These are phyloP conservation scores for Chytridium lagenaria DNA, from an alignment of 371 early-diverging fungal genomes.

Conservation along the genomic window DNA sequence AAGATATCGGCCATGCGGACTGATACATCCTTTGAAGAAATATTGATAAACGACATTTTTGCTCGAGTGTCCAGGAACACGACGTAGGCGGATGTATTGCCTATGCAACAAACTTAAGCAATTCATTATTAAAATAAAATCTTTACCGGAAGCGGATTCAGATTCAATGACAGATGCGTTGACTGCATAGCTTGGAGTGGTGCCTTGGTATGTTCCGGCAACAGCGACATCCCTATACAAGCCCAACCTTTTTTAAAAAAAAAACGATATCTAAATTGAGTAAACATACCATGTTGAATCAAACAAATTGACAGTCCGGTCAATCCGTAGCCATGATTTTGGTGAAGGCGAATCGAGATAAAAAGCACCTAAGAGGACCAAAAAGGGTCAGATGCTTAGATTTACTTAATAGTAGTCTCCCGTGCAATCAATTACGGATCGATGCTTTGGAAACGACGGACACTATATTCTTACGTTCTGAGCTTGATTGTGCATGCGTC, in stretches of 20 bases:
- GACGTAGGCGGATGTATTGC: background rate
- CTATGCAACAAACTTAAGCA: background rate
- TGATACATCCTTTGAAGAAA: background rate
- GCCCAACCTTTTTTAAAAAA: background rate
- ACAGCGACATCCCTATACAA: background rate
- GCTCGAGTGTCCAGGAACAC: background rate
- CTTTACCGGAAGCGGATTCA: too few species aligned
- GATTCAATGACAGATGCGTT: too few species aligned
- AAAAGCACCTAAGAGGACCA: background rate
- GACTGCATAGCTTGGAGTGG: background rate
- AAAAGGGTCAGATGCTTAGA: too few species aligned
- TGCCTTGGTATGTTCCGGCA: conserved; percentile 5
- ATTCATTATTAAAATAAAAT: too few species aligned
- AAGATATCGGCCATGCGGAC: conserved; percentile 1
- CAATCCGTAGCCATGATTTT: conserved; percentile 9
- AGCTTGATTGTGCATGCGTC: background rate
- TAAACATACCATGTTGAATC: background rate
- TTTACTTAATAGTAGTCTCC: too few species aligned
- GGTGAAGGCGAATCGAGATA: background rate
- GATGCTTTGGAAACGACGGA: too few species aligned
- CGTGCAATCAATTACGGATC: too few species aligned
- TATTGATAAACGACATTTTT: background rate
- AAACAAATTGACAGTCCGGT: background rate
- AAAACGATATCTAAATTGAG: background rate
- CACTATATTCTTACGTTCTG: too few species aligned